Evolutionary conservation across 2,329 filamentous ascomycete species (phyloP), one percentile per base, ranked within the genome.

Genomic region (Elsinoe ampelina): DNA sequence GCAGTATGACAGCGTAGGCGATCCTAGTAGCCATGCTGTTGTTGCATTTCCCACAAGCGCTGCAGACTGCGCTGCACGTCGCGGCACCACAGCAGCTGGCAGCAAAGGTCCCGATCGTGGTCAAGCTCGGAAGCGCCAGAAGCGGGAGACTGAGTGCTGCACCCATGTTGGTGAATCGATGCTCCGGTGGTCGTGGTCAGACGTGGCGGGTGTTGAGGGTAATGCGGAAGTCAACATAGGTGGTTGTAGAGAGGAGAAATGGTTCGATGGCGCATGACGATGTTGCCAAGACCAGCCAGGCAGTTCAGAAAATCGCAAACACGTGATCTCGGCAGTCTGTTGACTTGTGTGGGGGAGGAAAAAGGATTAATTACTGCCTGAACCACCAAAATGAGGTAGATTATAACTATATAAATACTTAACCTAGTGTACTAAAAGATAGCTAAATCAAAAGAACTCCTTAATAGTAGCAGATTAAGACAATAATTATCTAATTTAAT

Each of bases 21-120:
- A 97, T 95, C 77, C 93, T 89, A 63, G 93, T 98, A 57, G 91
- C 91, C 75, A 97, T 91, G 74, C 89, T 95, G 78, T 95, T 97
- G 65, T 91, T 89, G 73, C 92, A 97, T 71, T 96, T 97, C 54
- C 93, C 92, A 70, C 92, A 98, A 11, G 90, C 88, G 70, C 87
- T 93, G 75, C 91, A 97, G 50, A 97, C 86, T 70, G 93, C 92
- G 64, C 90, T 95, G 74, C 92, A 97, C 54, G 93, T 96, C 45
- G 93, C 91, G 26, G 93, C 93, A 68, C 93, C 93, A 71, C 93
- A 98, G 75, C 93, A 98, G 66, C 90, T 96, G 61, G 87, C 89
- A 61, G 78, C 86, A 64, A 90, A 84, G 42, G 87, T 89, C 63
- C 89, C 70, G 61, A 97, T 89, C 56, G 90, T 89, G 71, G 88